Evolutionary conservation across 192 early-diverging fungal species (phyloP).

Genomic region (Rhizophagus sp.): DNA sequence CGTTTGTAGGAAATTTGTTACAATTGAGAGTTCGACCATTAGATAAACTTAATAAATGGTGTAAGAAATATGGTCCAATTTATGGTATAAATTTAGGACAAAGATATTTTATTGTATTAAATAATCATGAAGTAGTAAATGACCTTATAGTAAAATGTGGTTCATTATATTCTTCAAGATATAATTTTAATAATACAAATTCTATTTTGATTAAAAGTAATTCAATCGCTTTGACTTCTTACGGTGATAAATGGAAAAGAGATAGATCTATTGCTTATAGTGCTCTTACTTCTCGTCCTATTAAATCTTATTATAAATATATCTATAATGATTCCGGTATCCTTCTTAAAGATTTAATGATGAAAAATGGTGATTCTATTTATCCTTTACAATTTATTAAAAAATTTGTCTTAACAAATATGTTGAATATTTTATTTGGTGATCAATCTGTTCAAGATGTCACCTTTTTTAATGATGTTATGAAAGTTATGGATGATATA

Average conservation of each 20-base stretch:
- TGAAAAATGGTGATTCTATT: not conserved
- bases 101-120: not conserved
- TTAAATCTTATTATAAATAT: not conserved
- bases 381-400: not conserved
- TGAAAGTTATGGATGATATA: not conserved
- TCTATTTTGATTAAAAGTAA: not conserved
- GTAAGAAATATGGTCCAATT: not conserved
- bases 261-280: not conserved
- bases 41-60: not conserved
- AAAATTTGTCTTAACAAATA: not conserved
- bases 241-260: constrained; percentile 13
- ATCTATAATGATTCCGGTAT: not conserved
- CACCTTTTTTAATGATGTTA: not conserved
- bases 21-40: not conserved
- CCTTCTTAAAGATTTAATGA: not conserved
- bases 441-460: not conserved
- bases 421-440: not conserved
- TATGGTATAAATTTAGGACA: not conserved
- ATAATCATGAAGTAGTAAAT: constrained; percentile 4
- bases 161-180: not conserved
- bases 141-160: not conserved
- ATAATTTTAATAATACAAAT: not conserved
- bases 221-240: not conserved
- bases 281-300: not conserved
- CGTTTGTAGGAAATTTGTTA: not conserved